Percentiles rank a stretch among this genome's conserved stretches.
Evolutionary conservation across 169 alveolate genomes (phyloP).

Genomic region (Cytauxzoon felis): DNA sequence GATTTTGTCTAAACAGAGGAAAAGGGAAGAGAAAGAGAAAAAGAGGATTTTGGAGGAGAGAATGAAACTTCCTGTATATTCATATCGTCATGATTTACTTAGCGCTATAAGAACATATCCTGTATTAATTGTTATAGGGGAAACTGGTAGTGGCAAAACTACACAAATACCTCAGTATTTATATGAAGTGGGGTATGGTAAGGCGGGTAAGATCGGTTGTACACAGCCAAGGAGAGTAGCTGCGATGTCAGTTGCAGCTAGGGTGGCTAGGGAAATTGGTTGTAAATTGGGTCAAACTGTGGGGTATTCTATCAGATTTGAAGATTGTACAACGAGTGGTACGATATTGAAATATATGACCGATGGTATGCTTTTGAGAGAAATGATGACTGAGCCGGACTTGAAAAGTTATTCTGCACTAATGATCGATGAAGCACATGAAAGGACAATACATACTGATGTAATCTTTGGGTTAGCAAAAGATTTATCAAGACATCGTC

Average conservation of each 20-base stretch:
- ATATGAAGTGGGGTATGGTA: slow-evolving; percentile 94
- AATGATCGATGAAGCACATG: slow-evolving; percentile 99
- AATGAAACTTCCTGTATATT: slow-evolving; percentile 88
- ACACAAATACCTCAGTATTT: slow-evolving; percentile 98
- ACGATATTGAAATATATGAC: slow-evolving; percentile 98
- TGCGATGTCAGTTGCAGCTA: slow-evolving; percentile 98
- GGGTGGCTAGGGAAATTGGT: slow-evolving; percentile 97
- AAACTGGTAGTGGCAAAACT: slow-evolving; percentile 99
- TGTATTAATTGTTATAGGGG: slow-evolving; percentile 95
- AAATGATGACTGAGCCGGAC: slow-evolving; percentile 93
- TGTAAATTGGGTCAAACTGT: slow-evolving; percentile 97
- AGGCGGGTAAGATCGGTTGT: slow-evolving; percentile 93
- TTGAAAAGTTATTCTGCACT: slow-evolving; percentile 89
- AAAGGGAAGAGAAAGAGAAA: slow-evolving; percentile 56
- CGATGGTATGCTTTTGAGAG: slow-evolving; percentile 99
- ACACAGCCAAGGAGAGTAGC: slow-evolving; percentile 99
- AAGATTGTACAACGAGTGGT: slow-evolving; percentile 93
- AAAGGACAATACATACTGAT: slow-evolving; percentile 99
- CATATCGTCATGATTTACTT: slow-evolving; percentile 89
- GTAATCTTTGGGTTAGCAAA: slow-evolving; percentile 95
- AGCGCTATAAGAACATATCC: slow-evolving; percentile 86
- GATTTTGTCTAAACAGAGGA: slow-evolving; percentile 46
- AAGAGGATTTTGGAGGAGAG: slow-evolving; percentile 68
- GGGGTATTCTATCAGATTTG: slow-evolving; percentile 93
- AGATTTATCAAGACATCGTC: slow-evolving; percentile 84